Base-by-base conservation (phyloP, 139 green algal genomes). In the Eudorina sp. region DNA sequence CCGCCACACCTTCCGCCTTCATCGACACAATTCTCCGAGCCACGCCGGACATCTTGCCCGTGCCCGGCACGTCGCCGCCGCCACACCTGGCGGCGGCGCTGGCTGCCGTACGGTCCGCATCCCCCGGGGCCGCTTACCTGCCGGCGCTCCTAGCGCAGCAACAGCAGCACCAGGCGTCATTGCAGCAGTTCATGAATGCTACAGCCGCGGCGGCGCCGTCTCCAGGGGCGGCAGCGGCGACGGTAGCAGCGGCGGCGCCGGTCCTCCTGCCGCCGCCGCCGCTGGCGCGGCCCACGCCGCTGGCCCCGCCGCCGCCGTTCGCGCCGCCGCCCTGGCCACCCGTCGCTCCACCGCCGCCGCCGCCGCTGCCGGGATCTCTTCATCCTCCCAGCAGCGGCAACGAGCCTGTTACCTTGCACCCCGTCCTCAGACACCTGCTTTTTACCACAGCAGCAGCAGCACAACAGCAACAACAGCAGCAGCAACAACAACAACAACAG, bases 71-170 rank as follows among this genome's bases (percentile, higher is more conserved):
- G 46, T 79, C 64, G 6, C 66, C 82, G 66, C 66, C 82, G 64
- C 53, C 82, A 23, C 64, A 79, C 45, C 16, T 78, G 19, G 41
- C 45, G 4, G 82, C 82, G 64, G 82, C 82, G 19, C 36, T 79
- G 31, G 82, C 82, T 29, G 62, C 36, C 3, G 45, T 53, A 23
- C 82, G 81, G 2, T 69, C 81, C 55, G 81, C 3, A 14, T 87
- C 81, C 14, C 81, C 81, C 8, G 81, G 43, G 6, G 79, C 53
- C 27, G 79, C 79, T 9, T 85, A 85, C 79, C 53, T 85, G 31
- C 64, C 81, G 5, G 62, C 62, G 16, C 64, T 87, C 11, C 64
- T 87, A 0, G 62, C 62, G 43, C 81, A 77, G 18, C 81, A 79
- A 43, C 60, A 79, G 34, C 64, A 77, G 25, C 81, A 77, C 0